phyloP scores from a whole-genome alignment of 352 stramenopile genomes.

The Phytophthora citricola region DNA sequence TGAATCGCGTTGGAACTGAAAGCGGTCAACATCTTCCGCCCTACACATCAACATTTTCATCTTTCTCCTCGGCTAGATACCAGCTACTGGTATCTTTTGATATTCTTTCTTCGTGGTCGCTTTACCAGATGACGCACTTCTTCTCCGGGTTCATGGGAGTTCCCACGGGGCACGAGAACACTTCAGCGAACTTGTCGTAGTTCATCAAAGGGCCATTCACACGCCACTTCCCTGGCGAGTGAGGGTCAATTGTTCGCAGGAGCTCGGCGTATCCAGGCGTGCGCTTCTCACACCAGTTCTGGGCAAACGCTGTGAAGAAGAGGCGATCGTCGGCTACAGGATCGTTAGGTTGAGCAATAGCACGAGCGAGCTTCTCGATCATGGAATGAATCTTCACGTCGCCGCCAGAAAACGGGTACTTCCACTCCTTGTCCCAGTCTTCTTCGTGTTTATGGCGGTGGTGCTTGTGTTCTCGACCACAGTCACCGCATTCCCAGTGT shows the following conservation, averaged over 20 bases:
- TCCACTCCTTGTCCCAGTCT: slow-evolving; percentile 14
- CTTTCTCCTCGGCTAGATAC: not conserved
- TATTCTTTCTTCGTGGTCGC: not conserved
- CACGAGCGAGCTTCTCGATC: slow-evolving; percentile 34
- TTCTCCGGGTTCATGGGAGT: slow-evolving; percentile 73
- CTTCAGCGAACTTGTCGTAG: slow-evolving; percentile 64
- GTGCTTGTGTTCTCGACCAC: slow-evolving; percentile 6
- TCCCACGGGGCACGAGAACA: slow-evolving; percentile 68
- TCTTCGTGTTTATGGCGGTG: slow-evolving; percentile 22
- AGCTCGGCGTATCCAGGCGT: slow-evolving; percentile 52
- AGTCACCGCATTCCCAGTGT: slow-evolving; percentile 12
- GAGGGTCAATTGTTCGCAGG: slow-evolving; percentile 55
- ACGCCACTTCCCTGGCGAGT: slow-evolving; percentile 70
- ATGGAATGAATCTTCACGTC: slow-evolving; percentile 32
- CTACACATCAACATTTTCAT: not conserved
- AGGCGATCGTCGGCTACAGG: slow-evolving; percentile 50
- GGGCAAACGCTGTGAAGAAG: slow-evolving; percentile 76
- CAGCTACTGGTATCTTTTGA: not conserved
- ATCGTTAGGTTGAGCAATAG: slow-evolving; percentile 31
- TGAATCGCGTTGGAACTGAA: not conserved
- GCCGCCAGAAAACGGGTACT: slow-evolving; percentile 36
- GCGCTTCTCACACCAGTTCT: slow-evolving; percentile 72
- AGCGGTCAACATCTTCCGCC: not conserved
- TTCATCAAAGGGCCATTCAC: slow-evolving; percentile 76
- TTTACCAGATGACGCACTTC: slow-evolving; percentile 78